Base-by-base conservation (phyloP, 2,329 filamentous ascomycete genomes). In the Mollisiaceae sp. region DNA sequence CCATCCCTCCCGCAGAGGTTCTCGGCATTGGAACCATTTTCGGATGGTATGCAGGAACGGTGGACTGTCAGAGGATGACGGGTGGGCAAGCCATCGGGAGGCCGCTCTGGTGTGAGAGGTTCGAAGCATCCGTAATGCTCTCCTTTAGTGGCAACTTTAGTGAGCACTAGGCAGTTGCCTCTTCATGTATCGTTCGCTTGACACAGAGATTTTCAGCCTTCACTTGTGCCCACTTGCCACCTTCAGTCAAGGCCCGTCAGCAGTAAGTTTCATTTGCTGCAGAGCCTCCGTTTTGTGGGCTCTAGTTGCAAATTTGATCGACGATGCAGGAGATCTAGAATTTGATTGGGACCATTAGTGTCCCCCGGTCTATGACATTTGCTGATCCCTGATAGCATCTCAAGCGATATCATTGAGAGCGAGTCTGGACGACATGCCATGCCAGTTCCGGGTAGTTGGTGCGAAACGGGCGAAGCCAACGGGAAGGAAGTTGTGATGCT, bases 21-120 rank as follows among this genome's bases (percentile, higher is more conserved):
- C 35, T 22, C 35, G 18, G 35, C 32, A 39, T 20, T 27, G n/a
- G 35, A 22, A 24, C 36, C 22, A 20, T 27, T 55, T 36, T 61
- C 11, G 14, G 11, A 56, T 57, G 18, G 22, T n/a, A 62, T 57
- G 52, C 60, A 62, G 60, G 60, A 57, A 62, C 60, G 52, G 60
- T 22, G 22, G 15, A 57, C 27, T 15, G 41, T 20, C 32, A 55
- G 12, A 35, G 20, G 14, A 52, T 35, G 32, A 45, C 27, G 4
- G 60, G 47, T 22, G 15, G 22, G 5, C n/a, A 45, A 36, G 52
- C 52, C 52, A 62, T 45, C 52, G 52, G 60, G 39, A 62, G 50
- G 52, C 38, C 57, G 38, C 20, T 62, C 15, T 38, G 8, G 9
- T 12, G 15, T 62, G 52, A 62, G 60, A 57, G 60, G 60, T 24